A percentile compares a stretch with the other conserved stretches of the same genome.
These are phyloP conservation scores for Parsonsia alboflavescens DNA, from an alignment of 257 asterid genomes.

Conservation along the genomic window DNA sequence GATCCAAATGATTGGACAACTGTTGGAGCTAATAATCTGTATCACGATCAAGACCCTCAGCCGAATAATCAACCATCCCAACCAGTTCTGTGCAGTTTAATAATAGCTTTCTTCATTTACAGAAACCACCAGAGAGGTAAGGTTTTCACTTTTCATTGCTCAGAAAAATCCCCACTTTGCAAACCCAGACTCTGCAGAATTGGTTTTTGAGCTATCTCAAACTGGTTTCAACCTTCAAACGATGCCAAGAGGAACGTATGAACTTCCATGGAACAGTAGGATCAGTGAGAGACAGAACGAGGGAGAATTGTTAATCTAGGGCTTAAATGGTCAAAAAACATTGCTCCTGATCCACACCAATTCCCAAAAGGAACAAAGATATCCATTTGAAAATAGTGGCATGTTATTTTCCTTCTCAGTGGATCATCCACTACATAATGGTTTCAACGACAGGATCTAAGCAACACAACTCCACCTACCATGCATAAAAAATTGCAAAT, in stretches of 20 bases:
- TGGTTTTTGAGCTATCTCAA: background rate
- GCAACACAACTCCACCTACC: conserved; percentile 16
- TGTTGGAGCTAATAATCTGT: background rate
- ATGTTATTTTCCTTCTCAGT: conserved; percentile 39
- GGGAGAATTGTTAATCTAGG: background rate
- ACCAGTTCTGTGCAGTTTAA: background rate
- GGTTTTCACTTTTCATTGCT: background rate
- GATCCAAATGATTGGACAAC: background rate
- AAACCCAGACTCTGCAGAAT: background rate
- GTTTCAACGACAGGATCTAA: conserved; percentile 32
- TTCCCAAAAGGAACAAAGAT: conserved; percentile 7
- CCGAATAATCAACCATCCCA: background rate
- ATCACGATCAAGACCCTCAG: background rate
- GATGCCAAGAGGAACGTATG: conserved; percentile 3
- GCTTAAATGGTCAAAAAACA: conserved; percentile 3
- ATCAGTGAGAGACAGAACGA: background rate
- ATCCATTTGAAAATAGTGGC: conserved; percentile 28
- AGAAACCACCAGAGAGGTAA: background rate
- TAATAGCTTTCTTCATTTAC: background rate
- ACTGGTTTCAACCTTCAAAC: background rate
- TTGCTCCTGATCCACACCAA: conserved; percentile 1
- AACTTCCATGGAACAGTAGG: background rate
- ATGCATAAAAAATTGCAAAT: too few species aligned
- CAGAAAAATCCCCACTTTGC: background rate
- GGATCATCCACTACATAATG: conserved; percentile 55